Conservation (phyloP, 306 rosid genomes). For the Geum urbanum region DNA sequence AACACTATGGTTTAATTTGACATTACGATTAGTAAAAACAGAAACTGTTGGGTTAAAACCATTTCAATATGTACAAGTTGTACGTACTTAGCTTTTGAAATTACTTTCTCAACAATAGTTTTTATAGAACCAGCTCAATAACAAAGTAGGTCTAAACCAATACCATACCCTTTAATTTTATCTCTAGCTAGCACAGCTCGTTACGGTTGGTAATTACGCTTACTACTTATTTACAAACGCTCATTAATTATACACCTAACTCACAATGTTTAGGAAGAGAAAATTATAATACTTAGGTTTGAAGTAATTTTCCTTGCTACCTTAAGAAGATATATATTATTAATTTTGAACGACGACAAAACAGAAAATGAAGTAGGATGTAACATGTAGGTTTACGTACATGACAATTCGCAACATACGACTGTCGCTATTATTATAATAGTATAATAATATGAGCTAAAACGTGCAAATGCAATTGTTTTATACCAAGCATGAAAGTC, state of each 20-base stretch:
- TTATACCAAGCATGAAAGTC: not conserved
- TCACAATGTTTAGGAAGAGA: not conserved
- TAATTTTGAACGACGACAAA: not conserved
- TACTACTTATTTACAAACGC: not conserved
- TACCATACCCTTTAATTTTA: too few relatives aligned
- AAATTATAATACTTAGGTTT: slow-evolving; percentile 11
- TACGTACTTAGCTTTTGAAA: too few relatives aligned
- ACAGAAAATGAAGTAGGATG: not conserved
- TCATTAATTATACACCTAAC: not conserved
- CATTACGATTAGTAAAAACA: too few relatives aligned
- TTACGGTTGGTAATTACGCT: not conserved
- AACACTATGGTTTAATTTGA: too few relatives aligned
- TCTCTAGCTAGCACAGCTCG: too few relatives aligned
- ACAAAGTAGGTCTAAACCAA: too few relatives aligned
- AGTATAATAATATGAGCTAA: not conserved
- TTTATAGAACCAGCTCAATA: too few relatives aligned
- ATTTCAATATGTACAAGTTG: too few relatives aligned
- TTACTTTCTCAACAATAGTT: too few relatives aligned
- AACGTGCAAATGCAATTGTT: not conserved
- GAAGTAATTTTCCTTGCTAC: slow-evolving; percentile 1
- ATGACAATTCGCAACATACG: not conserved
- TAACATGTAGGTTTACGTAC: not conserved
- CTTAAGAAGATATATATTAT: not conserved
- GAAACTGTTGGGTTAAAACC: too few relatives aligned
- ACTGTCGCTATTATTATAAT: not conserved